These are phyloP conservation scores for Purpureocillium takamizusanense DNA, from an alignment of 2,329 filamentous ascomycete genomes.

Conservation along the genomic window DNA sequence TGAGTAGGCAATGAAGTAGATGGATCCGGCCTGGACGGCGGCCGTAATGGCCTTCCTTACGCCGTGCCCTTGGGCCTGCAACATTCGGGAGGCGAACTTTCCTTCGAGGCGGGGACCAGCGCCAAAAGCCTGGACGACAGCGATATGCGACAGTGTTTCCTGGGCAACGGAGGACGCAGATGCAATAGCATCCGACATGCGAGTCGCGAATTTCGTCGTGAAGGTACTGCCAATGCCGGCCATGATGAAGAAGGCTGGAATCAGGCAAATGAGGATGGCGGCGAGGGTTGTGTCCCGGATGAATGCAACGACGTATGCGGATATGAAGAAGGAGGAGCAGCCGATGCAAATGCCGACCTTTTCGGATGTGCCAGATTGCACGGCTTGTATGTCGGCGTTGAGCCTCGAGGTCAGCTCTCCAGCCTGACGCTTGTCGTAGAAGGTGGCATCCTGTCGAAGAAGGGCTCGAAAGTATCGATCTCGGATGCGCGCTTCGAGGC, in stretches of 20 bases:
- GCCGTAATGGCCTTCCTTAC: slow-evolving; percentile 49
- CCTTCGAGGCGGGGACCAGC: slow-evolving; percentile 49
- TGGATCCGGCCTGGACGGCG: slow-evolving; percentile 48
- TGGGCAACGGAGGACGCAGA: slow-evolving; percentile 54
- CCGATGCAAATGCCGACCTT: slow-evolving; percentile 59
- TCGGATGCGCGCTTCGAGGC: slow-evolving; percentile 53
- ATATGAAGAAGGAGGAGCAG: slow-evolving; percentile 56
- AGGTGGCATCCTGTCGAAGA: slow-evolving; percentile 52
- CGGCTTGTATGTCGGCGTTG: slow-evolving; percentile 55
- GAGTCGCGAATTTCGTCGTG: slow-evolving; percentile 38
- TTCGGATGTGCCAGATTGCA: slow-evolving; percentile 60
- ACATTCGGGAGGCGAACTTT: slow-evolving; percentile 46
- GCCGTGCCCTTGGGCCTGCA: slow-evolving; percentile 38
- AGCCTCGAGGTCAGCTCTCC: slow-evolving; percentile 57
- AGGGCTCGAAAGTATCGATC: slow-evolving; percentile 50
- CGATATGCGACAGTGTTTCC: slow-evolving; percentile 50
- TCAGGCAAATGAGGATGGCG: slow-evolving; percentile 52
- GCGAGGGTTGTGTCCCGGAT: slow-evolving; percentile 54
- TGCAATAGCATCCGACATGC: slow-evolving; percentile 43
- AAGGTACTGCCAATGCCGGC: slow-evolving; percentile 45
- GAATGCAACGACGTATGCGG: slow-evolving; percentile 59
- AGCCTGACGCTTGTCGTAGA: slow-evolving; percentile 53
- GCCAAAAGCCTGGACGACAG: slow-evolving; percentile 55
- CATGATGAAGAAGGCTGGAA: slow-evolving; percentile 55
- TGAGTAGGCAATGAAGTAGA: slow-evolving; percentile 61